These are phyloP conservation scores for Patellaria atrata DNA, from an alignment of 495 filamentous ascomycete species.

Conservation along the genomic window DNA sequence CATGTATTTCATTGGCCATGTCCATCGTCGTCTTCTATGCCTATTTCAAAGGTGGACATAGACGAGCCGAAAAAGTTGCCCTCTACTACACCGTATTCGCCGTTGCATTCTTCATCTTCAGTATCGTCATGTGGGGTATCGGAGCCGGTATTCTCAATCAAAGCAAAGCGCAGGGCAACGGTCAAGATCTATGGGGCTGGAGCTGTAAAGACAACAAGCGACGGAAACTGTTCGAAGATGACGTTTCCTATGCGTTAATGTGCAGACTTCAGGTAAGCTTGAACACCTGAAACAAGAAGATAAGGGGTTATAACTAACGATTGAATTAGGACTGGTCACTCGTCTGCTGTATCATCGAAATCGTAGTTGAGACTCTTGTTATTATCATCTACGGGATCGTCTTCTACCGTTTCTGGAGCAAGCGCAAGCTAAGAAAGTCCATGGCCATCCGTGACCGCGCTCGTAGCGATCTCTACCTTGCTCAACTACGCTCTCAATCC, in stretches of 20 bases:
- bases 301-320: conserved; percentile 16
- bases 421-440: conserved; percentile 82
- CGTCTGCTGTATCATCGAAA: conserved; percentile 92
- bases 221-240: conserved; percentile 53
- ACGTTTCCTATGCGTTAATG: conserved; percentile 80
- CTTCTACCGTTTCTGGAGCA: conserved; percentile 93
- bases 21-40: conserved; percentile 69
- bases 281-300: background rate
- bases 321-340: conserved; percentile 70
- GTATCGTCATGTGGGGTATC: conserved; percentile 81
- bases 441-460: conserved; percentile 94
- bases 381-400: conserved; percentile 86
- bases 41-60: conserved; percentile 82
- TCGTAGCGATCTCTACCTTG: conserved; percentile 86
- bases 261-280: conserved; percentile 76
- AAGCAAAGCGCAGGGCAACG: conserved; percentile 51
- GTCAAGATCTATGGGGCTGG: conserved; percentile 95
- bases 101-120: conserved; percentile 85
- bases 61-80: conserved; percentile 76
- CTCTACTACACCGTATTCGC: conserved; percentile 90
- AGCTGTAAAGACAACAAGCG: conserved; percentile 79
- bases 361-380: conserved; percentile 81
- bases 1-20: conserved; percentile 64
- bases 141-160: conserved; percentile 74
- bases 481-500: conserved; percentile 81